Conservation (phyloP, 2,329 filamentous ascomycete species). For the Sporothrix globosa region DNA sequence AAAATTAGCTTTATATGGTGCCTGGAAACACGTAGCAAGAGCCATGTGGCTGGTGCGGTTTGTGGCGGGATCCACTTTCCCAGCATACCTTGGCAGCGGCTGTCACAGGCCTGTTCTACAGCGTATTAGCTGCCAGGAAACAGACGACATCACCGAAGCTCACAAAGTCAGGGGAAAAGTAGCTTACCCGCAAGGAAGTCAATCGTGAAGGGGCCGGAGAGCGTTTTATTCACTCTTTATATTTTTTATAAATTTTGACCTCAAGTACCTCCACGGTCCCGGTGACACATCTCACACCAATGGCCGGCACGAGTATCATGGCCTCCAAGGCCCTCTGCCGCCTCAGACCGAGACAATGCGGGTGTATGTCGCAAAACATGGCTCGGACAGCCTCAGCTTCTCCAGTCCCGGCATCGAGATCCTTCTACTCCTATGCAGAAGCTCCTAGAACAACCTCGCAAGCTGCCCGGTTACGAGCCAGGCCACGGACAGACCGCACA, state of each 20-base stretch:
- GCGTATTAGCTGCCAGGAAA: not conserved
- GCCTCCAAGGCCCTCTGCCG: slow-evolving; percentile 23
- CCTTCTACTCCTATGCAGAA: no score
- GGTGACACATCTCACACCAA: not conserved
- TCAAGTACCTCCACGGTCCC: no score
- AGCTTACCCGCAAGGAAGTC: not conserved
- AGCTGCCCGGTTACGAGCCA: no score
- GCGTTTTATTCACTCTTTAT: no score
- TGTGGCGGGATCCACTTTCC: slow-evolving; percentile 24
- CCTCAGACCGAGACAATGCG: not conserved
- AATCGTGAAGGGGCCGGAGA: not conserved
- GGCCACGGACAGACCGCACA: not conserved
- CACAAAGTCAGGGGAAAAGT: not conserved
- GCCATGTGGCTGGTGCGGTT: slow-evolving; percentile 18
- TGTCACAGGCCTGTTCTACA: not conserved
- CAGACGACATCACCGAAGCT: not conserved
- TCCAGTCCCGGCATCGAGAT: not conserved
- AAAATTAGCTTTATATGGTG: slow-evolving; percentile 19
- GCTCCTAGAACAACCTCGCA: no score
- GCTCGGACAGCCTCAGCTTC: not conserved
- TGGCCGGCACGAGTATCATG: not conserved
- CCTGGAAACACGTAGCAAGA: not conserved
- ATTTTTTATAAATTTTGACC: not conserved
- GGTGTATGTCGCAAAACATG: not conserved
- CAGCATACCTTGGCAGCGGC: not conserved